Evolutionary conservation across 495 filamentous ascomycete genomes (phyloP).

Genomic region (Apiosordaria backusii): DNA sequence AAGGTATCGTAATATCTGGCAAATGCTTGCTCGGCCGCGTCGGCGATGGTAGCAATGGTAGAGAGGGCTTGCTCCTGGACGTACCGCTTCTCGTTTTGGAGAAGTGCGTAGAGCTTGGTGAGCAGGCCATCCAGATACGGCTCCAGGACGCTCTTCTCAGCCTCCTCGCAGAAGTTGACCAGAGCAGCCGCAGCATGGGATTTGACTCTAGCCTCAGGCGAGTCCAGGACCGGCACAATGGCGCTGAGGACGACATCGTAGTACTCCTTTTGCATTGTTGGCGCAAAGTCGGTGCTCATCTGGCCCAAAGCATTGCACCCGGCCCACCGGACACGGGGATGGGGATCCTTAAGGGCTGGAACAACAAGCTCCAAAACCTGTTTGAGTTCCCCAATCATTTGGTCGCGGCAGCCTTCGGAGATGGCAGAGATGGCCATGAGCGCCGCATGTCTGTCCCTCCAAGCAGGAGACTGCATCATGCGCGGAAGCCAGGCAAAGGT

Average conservation of each 20-base stretch:
- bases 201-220: conserved; percentile 88
- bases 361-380: conserved; percentile 92
- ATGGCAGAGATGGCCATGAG: conserved; percentile 99
- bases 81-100: conserved; percentile 87
- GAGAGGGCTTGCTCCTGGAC: conserved; percentile 98
- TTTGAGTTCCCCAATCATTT: conserved; percentile 92
- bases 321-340: conserved; percentile 94
- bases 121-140: conserved; percentile 91
- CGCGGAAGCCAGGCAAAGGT: conserved; percentile 95
- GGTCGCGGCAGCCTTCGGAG: conserved; percentile 91
- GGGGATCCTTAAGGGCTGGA: conserved; percentile 84
- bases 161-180: conserved; percentile 99
- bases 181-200: conserved; percentile 95
- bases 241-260: conserved; percentile 78
- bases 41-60: conserved; percentile 97
- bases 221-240: conserved; percentile 89
- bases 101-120: conserved; percentile 72
- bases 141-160: conserved; percentile 85
- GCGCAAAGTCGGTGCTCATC: conserved; percentile 99
- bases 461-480: conserved; percentile 93
- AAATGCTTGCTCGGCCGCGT: conserved; percentile 94
- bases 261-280: conserved; percentile 96
- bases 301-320: conserved; percentile 99
- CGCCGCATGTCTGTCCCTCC: conserved; percentile 94
- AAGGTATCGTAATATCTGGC: conserved; percentile 91